These are phyloP conservation scores for Gossypium bickii DNA, from an alignment of 345 rosid species.

Conservation along the genomic window DNA sequence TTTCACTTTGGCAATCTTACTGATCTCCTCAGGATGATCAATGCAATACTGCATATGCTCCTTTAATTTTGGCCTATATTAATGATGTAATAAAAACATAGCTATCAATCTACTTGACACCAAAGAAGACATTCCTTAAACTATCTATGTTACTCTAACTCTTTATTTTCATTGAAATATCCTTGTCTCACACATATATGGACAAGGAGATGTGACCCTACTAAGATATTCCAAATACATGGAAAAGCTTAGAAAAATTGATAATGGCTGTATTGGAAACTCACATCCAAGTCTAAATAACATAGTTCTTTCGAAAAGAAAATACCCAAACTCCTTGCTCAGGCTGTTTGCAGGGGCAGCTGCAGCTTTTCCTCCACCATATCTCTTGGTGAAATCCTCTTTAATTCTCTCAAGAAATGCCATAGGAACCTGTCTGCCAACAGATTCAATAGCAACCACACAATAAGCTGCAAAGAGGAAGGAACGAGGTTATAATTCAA, in stretches of 20 bases:
- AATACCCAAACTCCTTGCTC: constrained; percentile 38
- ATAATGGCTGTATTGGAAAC: neutral
- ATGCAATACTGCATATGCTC: constrained; percentile 63
- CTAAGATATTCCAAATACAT: neutral
- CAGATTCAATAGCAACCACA: constrained; percentile 46
- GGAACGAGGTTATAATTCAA: neutral
- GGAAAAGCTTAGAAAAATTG: neutral
- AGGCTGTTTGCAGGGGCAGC: constrained; percentile 41
- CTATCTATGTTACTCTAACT: neutral
- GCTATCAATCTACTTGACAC: neutral
- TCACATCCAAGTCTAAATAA: neutral
- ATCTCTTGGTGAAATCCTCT: constrained; percentile 38
- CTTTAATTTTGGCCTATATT: constrained; percentile 48
- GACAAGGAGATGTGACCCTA: neutral
- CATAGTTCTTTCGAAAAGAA: neutral
- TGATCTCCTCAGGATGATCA: constrained; percentile 61
- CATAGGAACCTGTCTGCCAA: constrained; percentile 46
- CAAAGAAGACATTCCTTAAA: neutral
- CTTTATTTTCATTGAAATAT: neutral
- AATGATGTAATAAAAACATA: neutral
- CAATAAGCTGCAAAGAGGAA: constrained; percentile 38
- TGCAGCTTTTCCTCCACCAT: constrained; percentile 44
- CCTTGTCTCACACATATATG: neutral
- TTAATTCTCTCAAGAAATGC: constrained; percentile 45
- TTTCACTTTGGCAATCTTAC: constrained; percentile 55